Conservation (phyloP, 179 eudicot genomes). For the Dionaea muscipula region DNA sequence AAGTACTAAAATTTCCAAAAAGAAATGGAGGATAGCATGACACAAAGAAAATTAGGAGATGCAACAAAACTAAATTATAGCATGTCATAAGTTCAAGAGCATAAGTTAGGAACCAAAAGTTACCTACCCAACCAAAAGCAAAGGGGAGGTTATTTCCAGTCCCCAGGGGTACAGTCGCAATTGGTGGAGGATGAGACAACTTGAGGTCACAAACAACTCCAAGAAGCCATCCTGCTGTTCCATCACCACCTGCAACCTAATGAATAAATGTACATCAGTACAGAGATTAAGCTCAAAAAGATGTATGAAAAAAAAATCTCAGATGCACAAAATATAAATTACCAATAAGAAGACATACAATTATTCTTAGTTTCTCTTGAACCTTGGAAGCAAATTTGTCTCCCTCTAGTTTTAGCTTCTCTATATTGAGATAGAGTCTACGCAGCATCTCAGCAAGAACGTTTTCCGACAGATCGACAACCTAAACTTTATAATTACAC, state of each 20-base stretch:
- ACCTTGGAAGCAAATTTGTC: constrained; percentile 47
- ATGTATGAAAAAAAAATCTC: too few species aligned
- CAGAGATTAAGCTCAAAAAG: too few species aligned
- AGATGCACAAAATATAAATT: too few species aligned
- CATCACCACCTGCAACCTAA: constrained; percentile 97
- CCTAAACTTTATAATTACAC: too few species aligned
- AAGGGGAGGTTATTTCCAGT: constrained; percentile 94
- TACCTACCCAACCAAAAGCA: constrained; percentile 70
- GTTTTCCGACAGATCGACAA: constrained; percentile 67
- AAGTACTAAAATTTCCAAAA: too few species aligned
- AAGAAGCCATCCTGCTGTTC: constrained; percentile 96
- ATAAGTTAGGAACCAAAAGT: neutral
- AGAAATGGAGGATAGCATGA: too few species aligned
- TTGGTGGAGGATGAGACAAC: constrained; percentile 60
- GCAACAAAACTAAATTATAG: too few species aligned
- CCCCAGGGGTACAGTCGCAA: constrained; percentile 83
- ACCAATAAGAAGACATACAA: constrained; percentile 41
- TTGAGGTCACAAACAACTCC: constrained; percentile 78
- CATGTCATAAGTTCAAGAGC: too few species aligned
- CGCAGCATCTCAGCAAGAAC: constrained; percentile 61
- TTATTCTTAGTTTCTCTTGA: constrained; percentile 60
- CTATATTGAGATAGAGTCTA: constrained; percentile 51
- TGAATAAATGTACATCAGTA: constrained; percentile 11
- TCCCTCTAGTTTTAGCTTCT: constrained; percentile 50
- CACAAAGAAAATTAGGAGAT: too few species aligned